These are phyloP conservation scores for Phialophora chinensis DNA, from an alignment of 2,329 filamentous ascomycete species.

Conservation along the genomic window DNA sequence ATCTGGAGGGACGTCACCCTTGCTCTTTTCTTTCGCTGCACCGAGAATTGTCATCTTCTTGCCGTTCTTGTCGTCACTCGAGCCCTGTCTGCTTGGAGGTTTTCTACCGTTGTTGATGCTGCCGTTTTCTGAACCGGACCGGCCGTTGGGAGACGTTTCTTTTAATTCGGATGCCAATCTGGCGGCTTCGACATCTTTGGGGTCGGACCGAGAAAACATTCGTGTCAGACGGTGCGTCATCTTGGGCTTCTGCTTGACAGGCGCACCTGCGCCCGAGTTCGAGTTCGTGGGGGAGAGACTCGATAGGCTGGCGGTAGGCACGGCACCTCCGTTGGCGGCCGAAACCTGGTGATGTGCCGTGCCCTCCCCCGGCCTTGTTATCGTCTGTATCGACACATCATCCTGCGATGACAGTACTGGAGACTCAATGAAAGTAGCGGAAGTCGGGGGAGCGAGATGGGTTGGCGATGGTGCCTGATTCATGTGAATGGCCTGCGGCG, in stretches of 20 bases:
- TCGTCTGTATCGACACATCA: conserved; percentile 37
- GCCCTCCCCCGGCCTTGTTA: conserved; percentile 53
- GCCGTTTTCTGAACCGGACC: conserved; percentile 42
- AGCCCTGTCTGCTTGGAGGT: conserved; percentile 40
- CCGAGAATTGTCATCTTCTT: conserved; percentile 41
- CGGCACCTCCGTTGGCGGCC: conserved; percentile 47
- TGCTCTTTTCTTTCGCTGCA: conserved; percentile 39
- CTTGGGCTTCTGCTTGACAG: conserved; percentile 44
- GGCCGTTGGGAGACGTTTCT: conserved; percentile 41
- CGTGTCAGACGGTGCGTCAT: conserved; percentile 54
- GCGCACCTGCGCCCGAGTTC: conserved; percentile 21
- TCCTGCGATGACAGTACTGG: conserved; percentile 26
- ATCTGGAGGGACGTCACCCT: conserved; percentile 42
- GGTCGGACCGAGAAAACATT: conserved; percentile 54
- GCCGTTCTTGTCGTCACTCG: conserved; percentile 42
- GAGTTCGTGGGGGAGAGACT: conserved; percentile 21
- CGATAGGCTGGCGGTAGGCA: conserved; percentile 38
- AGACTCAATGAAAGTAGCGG: conserved; percentile 27
- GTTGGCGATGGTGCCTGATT: conserved; percentile 32
- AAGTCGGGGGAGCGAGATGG: conserved; percentile 21
- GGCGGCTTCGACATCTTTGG: conserved; percentile 44
- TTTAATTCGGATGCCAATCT: conserved; percentile 29
- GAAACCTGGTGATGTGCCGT: conserved; percentile 44
- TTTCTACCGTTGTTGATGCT: conserved; percentile 41
- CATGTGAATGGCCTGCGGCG: conserved; percentile 32